These are phyloP conservation scores for Platanus orientalis DNA, from an alignment of 164 flowering plant species.

Conservation along the genomic window DNA sequence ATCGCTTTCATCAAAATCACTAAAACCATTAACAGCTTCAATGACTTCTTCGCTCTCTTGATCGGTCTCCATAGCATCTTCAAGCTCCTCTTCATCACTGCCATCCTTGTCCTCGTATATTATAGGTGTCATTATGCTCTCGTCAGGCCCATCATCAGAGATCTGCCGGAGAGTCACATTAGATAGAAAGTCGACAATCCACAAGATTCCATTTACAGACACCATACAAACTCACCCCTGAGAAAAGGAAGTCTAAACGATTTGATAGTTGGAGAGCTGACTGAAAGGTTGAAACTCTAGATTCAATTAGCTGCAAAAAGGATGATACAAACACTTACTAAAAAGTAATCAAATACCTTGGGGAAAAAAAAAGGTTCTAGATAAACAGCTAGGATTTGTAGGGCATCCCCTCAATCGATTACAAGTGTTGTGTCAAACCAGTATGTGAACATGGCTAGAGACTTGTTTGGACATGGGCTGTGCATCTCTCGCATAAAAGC, in stretches of 20 bases:
- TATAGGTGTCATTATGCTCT: slow-evolving; percentile 32
- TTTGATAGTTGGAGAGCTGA: slow-evolving; percentile 66
- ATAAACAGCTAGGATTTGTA: neutral
- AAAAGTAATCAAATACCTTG: neutral
- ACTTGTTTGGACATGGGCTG: too few species aligned
- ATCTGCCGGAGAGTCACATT: slow-evolving; percentile 28
- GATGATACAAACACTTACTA: neutral
- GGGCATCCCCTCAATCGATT: too few species aligned
- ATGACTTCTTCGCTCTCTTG: slow-evolving; percentile 30
- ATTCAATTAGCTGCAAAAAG: slow-evolving; percentile 67
- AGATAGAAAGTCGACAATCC: neutral
- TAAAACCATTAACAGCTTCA: slow-evolving; percentile 23
- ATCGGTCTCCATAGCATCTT: slow-evolving; percentile 65
- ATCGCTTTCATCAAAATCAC: slow-evolving; percentile 48
- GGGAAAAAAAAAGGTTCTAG: too few species aligned
- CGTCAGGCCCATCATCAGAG: slow-evolving; percentile 50
- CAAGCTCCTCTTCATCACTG: slow-evolving; percentile 57
- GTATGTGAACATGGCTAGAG: too few species aligned
- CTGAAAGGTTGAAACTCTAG: slow-evolving; percentile 68
- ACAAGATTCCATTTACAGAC: neutral
- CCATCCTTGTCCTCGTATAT: slow-evolving; percentile 64
- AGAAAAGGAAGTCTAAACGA: slow-evolving; percentile 51
- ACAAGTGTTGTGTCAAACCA: too few species aligned
- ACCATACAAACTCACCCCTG: slow-evolving; percentile 47
- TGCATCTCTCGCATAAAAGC: too few species aligned